Evolutionary conservation across 1,284 basidiomycete genomes (phyloP).

Genomic region (Macrocystidia cucumis): DNA sequence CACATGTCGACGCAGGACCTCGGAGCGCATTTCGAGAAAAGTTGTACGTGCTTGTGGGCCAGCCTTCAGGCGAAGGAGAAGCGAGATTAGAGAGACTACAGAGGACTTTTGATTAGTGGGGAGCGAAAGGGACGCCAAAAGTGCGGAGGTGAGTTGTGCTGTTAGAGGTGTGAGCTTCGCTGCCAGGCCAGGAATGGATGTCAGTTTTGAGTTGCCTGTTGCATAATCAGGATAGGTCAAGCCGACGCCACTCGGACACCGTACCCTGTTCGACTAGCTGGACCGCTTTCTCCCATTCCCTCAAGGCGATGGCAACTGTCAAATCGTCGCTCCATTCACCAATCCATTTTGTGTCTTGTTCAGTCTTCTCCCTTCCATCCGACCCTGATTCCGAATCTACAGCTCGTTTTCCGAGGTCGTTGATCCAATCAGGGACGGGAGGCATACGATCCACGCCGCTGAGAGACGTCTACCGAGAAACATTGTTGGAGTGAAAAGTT

Average conservation of each 20-base stretch:
- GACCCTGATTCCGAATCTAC: slow-evolving; percentile 33
- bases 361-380: slow-evolving; percentile 60
- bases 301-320: slow-evolving; percentile 84
- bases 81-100: slow-evolving; percentile 65
- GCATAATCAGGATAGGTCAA: neutral
- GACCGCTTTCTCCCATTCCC: slow-evolving; percentile 86
- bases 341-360: slow-evolving; percentile 78
- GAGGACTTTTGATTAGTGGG: slow-evolving; percentile 74
- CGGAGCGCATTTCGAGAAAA: slow-evolving; percentile 76
- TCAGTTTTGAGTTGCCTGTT: slow-evolving; percentile 57
- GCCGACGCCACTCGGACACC: slow-evolving; percentile 1
- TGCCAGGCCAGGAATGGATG: slow-evolving; percentile 44
- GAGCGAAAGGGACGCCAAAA: slow-evolving; percentile 70
- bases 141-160: slow-evolving; percentile 63
- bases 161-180: slow-evolving; percentile 64
- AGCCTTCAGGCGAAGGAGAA: slow-evolving; percentile 71
- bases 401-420: slow-evolving; percentile 49
- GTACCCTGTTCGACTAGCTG: slow-evolving; percentile 78
- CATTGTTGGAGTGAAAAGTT: neutral
- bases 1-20: slow-evolving; percentile 70
- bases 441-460: no score
- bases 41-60: slow-evolving; percentile 76
- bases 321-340: slow-evolving; percentile 90
- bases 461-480: slow-evolving; percentile 29
- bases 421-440: slow-evolving; percentile 66